Evolutionary conservation across 2,329 filamentous ascomycete species (phyloP).

Genomic region (Dichotomopilus funicola): DNA sequence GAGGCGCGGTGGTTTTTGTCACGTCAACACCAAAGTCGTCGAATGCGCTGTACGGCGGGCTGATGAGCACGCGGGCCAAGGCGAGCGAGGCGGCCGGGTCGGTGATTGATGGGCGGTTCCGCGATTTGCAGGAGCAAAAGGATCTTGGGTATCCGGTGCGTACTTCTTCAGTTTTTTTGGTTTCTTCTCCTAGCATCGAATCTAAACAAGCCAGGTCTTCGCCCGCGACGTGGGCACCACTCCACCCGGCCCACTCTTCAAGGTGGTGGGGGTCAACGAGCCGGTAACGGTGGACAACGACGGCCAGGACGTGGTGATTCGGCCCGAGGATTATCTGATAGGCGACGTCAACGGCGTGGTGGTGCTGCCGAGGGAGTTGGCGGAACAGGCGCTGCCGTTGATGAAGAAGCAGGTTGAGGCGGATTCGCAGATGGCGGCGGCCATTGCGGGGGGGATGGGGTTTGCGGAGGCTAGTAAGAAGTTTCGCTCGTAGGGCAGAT

Average conservation of each 20-base stretch:
- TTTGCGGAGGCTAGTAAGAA: slow-evolving; percentile 39
- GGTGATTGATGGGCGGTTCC: slow-evolving; percentile 46
- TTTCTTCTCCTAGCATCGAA: too few relatives aligned
- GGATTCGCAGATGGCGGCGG: slow-evolving; percentile 37
- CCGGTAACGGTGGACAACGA: slow-evolving; percentile 34
- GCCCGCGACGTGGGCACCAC: slow-evolving; percentile 39
- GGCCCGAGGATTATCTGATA: slow-evolving; percentile 40
- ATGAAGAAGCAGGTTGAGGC: slow-evolving; percentile 38
- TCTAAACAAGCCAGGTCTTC: slow-evolving; percentile 30
- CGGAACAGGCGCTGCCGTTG: slow-evolving; percentile 34
- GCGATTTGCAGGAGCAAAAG: slow-evolving; percentile 48
- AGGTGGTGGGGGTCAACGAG: slow-evolving; percentile 38
- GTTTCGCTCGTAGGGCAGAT: slow-evolving; percentile 28
- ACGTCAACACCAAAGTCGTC: slow-evolving; percentile 39
- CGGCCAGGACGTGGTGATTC: slow-evolving; percentile 33
- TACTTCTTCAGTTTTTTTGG: too few relatives aligned
- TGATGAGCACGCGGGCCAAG: slow-evolving; percentile 45
- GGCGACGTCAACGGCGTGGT: slow-evolving; percentile 42
- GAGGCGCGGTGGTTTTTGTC: slow-evolving; percentile 43
- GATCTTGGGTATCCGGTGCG: slow-evolving; percentile 39
- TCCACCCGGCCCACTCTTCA: slow-evolving; percentile 36
- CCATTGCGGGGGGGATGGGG: slow-evolving; percentile 36
- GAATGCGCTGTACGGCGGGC: slow-evolving; percentile 48
- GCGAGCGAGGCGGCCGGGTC: slow-evolving; percentile 40
- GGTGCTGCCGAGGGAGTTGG: slow-evolving; percentile 34